Percentiles rank a stretch among this genome's conserved stretches.
Conservation (phyloP, 805 yeast genomes). For the Pichia pseudocactophila region DNA sequence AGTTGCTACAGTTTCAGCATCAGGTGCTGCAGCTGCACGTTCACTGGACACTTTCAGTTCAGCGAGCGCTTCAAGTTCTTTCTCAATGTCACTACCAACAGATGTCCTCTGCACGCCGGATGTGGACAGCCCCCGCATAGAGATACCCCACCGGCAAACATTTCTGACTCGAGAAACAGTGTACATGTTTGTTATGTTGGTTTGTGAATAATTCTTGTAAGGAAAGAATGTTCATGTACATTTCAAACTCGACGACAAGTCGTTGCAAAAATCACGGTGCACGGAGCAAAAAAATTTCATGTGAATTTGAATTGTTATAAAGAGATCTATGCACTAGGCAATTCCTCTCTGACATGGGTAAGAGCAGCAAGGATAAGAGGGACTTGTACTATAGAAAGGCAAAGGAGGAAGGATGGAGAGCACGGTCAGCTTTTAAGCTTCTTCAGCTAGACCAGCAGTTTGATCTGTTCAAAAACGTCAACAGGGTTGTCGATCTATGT, state of each 20-base stretch:
- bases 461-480: conserved; percentile 62
- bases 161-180: too few species aligned
- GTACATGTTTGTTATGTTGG: too few species aligned
- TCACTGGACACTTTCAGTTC: conserved; percentile 15
- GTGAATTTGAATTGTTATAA: too few species aligned
- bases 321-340: too few species aligned
- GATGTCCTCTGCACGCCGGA: not conserved
- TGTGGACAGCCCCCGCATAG: too few species aligned
- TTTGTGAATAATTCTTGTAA: too few species aligned
- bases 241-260: too few species aligned
- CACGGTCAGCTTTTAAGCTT: conserved; percentile 91
- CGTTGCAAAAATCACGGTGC: too few species aligned
- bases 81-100: conserved; percentile 13
- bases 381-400: conserved; percentile 90
- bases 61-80: conserved; percentile 23
- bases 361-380: conserved; percentile 88
- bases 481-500: conserved; percentile 88
- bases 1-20: conserved; percentile 15
- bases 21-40: conserved; percentile 10
- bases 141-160: too few species aligned
- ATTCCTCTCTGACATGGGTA: conserved; percentile 54
- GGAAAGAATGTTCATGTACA: too few species aligned
- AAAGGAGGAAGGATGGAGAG: conserved; percentile 97
- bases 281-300: too few species aligned
- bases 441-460: conserved; percentile 88